Percentiles rank a stretch among this genome's conserved stretches.
These are phyloP conservation scores for Ophiostoma novo-ulmi DNA, from an alignment of 2,329 filamentous ascomycete species.

Conservation along the genomic window DNA sequence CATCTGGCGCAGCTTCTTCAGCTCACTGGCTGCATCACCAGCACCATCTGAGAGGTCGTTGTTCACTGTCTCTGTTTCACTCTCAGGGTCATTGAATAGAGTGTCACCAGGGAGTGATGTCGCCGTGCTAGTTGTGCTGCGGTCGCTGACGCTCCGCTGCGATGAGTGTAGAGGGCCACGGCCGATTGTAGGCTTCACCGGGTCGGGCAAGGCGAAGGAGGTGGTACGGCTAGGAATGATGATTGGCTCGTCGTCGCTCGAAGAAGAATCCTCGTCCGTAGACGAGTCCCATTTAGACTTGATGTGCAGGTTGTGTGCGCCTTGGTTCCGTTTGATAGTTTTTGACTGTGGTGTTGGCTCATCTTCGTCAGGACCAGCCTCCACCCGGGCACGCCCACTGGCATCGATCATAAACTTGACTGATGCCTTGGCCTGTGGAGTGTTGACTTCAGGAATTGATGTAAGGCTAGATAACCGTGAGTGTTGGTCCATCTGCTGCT, in stretches of 20 bases:
- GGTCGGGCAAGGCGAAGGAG: constrained; percentile 55
- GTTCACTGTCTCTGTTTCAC: constrained; percentile 56
- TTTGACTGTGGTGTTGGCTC: constrained; percentile 25
- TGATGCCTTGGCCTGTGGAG: constrained; percentile 46
- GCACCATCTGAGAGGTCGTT: constrained; percentile 39
- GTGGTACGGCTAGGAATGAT: constrained; percentile 57
- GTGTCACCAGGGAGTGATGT: constrained; percentile 31
- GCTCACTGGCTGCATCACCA: constrained; percentile 56
- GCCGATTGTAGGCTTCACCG: constrained; percentile 42
- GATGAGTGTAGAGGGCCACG: constrained; percentile 43
- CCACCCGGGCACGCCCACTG: constrained; percentile 54
- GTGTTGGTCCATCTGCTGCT: constrained; percentile 35
- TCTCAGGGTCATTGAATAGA: constrained; percentile 43
- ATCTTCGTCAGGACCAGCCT: constrained; percentile 44
- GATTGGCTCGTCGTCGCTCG: constrained; percentile 60
- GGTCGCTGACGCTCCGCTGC: constrained; percentile 47
- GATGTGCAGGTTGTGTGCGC: constrained; percentile 28
- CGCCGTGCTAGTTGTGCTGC: constrained; percentile 42
- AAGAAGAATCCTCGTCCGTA: constrained; percentile 48
- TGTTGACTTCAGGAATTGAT: constrained; percentile 51
- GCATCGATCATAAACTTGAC: constrained; percentile 61
- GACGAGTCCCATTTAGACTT: constrained; percentile 42
- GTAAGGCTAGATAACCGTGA: constrained; percentile 48
- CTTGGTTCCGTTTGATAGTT: constrained; percentile 25
- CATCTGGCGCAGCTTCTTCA: constrained; percentile 53